Conservation (phyloP, 768 basidiomycete genomes). For the Tremella fuciformis region DNA sequence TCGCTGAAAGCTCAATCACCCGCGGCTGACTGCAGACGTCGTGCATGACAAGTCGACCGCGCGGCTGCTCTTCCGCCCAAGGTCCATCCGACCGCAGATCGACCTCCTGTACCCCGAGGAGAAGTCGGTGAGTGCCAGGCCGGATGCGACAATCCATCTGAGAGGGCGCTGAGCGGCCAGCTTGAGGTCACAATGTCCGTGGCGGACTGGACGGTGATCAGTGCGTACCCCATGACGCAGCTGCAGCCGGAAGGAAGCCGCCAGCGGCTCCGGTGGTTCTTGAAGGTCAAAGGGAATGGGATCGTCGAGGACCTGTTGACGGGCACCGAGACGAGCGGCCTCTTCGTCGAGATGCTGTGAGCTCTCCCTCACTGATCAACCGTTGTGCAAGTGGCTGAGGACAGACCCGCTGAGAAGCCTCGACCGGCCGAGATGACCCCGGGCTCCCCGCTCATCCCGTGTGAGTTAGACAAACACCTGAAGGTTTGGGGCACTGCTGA, state of each 20-base stretch:
- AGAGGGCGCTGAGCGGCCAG: conserved; percentile 14
- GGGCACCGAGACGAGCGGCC: conserved; percentile 37
- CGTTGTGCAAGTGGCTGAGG: neutral
- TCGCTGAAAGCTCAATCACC: no score
- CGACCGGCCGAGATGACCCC: conserved; percentile 22
- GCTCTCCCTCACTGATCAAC: conserved; percentile 2
- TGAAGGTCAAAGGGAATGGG: conserved; percentile 35
- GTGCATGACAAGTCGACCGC: conserved; percentile 44
- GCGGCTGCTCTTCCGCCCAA: conserved; percentile 41
- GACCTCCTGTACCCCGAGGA: conserved; percentile 42
- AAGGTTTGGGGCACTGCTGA: no score
- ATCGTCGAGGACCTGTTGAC: conserved; percentile 43
- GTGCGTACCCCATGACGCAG: conserved; percentile 44
- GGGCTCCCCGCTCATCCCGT: conserved; percentile 38
- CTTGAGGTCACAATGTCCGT: conserved; percentile 42
- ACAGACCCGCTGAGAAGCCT: conserved; percentile 32
- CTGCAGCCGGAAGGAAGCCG: conserved; percentile 30
- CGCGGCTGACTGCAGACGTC: conserved; percentile 28
- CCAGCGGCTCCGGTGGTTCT: conserved; percentile 46
- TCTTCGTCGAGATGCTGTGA: conserved; percentile 45
- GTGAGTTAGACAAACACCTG: no score
- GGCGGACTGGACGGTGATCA: conserved; percentile 43
- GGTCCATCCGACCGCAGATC: conserved; percentile 38
- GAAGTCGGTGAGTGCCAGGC: conserved; percentile 25
- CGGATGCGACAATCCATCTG: neutral